Conservation (phyloP, 2,329 filamentous ascomycete genomes). For the Trichoderma cornu-damae region DNA sequence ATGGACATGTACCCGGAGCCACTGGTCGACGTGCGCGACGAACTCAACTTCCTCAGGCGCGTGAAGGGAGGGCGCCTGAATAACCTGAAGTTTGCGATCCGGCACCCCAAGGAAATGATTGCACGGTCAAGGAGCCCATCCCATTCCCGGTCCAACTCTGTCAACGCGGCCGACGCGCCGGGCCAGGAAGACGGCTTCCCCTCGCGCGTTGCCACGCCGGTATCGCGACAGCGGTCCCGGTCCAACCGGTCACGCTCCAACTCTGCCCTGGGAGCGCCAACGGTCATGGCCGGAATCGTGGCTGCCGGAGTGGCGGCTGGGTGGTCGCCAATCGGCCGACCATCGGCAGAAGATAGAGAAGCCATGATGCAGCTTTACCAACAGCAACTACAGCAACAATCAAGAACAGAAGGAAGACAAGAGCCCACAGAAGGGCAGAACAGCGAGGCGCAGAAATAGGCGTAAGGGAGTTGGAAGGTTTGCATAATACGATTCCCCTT, state of each 20-base stretch:
- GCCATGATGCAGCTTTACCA: slow-evolving; percentile 18
- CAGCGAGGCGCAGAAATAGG: slow-evolving; percentile 27
- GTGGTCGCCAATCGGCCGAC: slow-evolving; percentile 65
- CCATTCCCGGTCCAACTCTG: slow-evolving; percentile 57
- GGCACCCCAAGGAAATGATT: slow-evolving; percentile 66
- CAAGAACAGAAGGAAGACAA: slow-evolving; percentile 20
- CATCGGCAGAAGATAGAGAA: slow-evolving; percentile 26
- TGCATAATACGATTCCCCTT: slow-evolving; percentile 19
- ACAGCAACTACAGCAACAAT: background rate
- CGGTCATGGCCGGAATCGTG: slow-evolving; percentile 79
- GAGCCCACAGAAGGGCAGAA: slow-evolving; percentile 18
- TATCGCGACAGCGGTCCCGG: slow-evolving; percentile 60
- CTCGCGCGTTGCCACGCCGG: slow-evolving; percentile 49
- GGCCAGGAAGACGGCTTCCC: slow-evolving; percentile 51
- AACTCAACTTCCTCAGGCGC: slow-evolving; percentile 73
- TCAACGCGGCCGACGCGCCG: slow-evolving; percentile 54
- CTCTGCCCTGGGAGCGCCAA: slow-evolving; percentile 67
- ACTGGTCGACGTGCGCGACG: slow-evolving; percentile 69
- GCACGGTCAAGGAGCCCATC: slow-evolving; percentile 59
- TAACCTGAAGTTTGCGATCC: slow-evolving; percentile 71
- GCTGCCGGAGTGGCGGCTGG: slow-evolving; percentile 70
- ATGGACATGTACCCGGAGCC: slow-evolving; percentile 66
- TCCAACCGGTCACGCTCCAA: slow-evolving; percentile 62
- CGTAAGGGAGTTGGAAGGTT: slow-evolving; percentile 23
- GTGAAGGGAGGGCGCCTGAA: slow-evolving; percentile 79